phyloP scores from a whole-genome alignment of 345 rosid species.

The Draba incana region DNA sequence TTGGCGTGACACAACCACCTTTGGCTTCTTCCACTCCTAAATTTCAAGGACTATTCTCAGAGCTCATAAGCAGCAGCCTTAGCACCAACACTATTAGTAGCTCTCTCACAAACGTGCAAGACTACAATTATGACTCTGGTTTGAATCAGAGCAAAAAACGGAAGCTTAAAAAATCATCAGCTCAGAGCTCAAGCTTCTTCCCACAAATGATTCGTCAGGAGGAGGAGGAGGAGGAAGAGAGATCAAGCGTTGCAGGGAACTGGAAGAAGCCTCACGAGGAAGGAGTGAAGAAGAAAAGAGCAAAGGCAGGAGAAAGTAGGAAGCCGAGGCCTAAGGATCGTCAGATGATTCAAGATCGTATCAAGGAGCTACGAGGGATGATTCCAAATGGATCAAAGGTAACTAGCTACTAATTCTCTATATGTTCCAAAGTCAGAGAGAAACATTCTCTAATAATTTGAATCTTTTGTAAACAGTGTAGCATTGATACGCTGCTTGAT shows the following conservation, averaged over 20 bases:
- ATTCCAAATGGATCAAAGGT: constrained; percentile 91
- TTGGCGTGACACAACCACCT: background rate
- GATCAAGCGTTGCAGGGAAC: constrained; percentile 53
- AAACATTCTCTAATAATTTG: background rate
- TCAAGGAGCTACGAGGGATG: constrained; percentile 83
- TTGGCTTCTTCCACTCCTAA: constrained; percentile 42
- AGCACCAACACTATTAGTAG: constrained; percentile 44
- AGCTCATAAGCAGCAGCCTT: constrained; percentile 71
- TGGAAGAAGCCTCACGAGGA: constrained; percentile 57
- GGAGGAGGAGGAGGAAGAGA: constrained; percentile 48
- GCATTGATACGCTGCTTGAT: constrained; percentile 84
- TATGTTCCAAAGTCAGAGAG: background rate
- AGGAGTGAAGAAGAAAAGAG: constrained; percentile 67
- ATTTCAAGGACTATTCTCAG: constrained; percentile 65
- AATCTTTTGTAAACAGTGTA: constrained; percentile 56
- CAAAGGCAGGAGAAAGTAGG: constrained; percentile 80
- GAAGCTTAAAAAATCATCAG: constrained; percentile 51
- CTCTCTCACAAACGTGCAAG: constrained; percentile 38
- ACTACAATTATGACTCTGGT: constrained; percentile 2
- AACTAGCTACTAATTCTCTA: constrained; percentile 9
- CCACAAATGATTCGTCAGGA: constrained; percentile 7
- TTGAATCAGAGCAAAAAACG: constrained; percentile 49
- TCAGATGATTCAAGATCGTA: constrained; percentile 91
- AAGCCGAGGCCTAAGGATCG: constrained; percentile 96
- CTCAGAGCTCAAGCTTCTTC: constrained; percentile 33